Evolutionary conservation across 352 stramenopile species (phyloP), one percentile per base, ranked within the genome.

Genomic region (Phytopythium delawarense): DNA sequence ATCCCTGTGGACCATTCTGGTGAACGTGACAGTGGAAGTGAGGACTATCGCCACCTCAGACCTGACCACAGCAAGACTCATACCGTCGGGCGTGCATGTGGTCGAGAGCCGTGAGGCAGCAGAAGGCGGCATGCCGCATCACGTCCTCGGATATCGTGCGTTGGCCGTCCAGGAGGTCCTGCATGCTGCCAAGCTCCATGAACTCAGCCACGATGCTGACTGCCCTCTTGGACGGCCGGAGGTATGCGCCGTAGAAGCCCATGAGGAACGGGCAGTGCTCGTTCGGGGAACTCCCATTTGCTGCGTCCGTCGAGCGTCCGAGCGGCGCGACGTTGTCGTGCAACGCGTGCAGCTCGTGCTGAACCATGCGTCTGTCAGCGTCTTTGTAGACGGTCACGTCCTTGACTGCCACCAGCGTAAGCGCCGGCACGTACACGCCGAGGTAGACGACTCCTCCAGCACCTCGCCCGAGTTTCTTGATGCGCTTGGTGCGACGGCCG

Each of bases 181-280:
- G 87, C 0, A 97, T 65, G 44, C 84, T 96, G 20, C 91, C 91
- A 60, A 89, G 84, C 52, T 97, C 84, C 91, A 98, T 98, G 48
- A 96, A 97, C 64, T 98, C 91, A 78, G 97, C 93, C 45, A 96
- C 89, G 25, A 98, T 89, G 28, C 77, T 91, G 32, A 97, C 76
- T 0, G 76, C 83, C 28, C 84, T 82, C 53, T 88, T 81, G 0
- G 86, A 67, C 9, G 84, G 78, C 25, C 86, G 89, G 9, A 90
- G 64, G 61, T 93, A 98, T 9, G 88, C 91, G 20, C 92, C 90
- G 54, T 96, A 94, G 65, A 97, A 97, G 2, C 75, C 72, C n/a
- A 97, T 87, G 5, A 96, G 72, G 57, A 91, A 94, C 8, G 86
- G 88, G 63, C 88, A 92, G 5, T 65, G 57, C 5, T 49, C 42